Base-by-base conservation (phyloP, 345 rosid genomes). In the Eucalyptus leucophloia region DNA sequence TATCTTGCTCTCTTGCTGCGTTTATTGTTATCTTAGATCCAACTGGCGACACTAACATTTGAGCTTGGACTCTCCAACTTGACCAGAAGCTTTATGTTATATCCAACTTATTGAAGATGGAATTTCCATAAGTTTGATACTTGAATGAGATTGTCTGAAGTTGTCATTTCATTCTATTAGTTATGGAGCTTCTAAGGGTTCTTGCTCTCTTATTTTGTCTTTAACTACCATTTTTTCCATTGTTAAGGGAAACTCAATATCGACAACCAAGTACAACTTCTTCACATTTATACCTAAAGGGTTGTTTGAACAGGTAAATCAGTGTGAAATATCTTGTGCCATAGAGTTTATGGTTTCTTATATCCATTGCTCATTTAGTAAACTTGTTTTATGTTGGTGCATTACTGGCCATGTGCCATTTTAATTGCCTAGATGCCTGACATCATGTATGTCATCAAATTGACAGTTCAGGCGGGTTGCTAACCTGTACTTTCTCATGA, bases 381-480 rank as follows among this genome's bases (percentile, higher is more conserved):
- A 37, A 7, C 16, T 77, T 11, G 28, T 77, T 37, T 77, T 37
- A 44, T 77, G 83, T 77, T 77, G 83, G 47, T 21, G 83, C 45
- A 77, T 77, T 77, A 77, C 45, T 77, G 83, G 83, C 47, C 45
- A 77, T 37, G 45, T 72, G 67, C 50, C 80, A 34, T 87, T 65
- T 88, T 45, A 89, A 60, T 44, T 65, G 60, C 65, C 50, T 88
- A 51, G 83, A 80, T 86, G 90, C 82, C 92, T 95, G 92, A 94
- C 87, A 91, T 89, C 88, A 67, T 88, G 50, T 45, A n/a, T 90
- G 88, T 93, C 47, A 92, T 94, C 91, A 26, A 58, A 90, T 87
- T 96, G 96, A 93, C 99, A 97, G 99, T 98, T 98, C 93, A 96
- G 99, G 94, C 99, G 99, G 94, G 99, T 98, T 87, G 99, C 99